These are phyloP conservation scores for Lachnellula suecica DNA, from an alignment of 2,329 filamentous ascomycete species.

Conservation along the genomic window DNA sequence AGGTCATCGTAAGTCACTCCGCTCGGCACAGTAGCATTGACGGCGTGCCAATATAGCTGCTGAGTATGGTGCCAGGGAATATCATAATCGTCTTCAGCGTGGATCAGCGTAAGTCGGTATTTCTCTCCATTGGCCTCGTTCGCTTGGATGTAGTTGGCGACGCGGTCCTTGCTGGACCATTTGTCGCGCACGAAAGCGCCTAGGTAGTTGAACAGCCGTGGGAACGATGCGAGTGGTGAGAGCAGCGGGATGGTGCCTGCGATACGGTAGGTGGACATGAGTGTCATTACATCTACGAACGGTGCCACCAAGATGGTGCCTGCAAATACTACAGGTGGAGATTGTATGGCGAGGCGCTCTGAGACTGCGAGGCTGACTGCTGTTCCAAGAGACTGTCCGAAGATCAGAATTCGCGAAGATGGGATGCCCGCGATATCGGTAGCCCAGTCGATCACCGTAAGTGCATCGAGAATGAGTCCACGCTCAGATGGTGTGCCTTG, in stretches of 20 bases:
- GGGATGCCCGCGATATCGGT: slow-evolving; percentile 63
- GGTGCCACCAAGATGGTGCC: slow-evolving; percentile 56
- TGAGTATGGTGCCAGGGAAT: slow-evolving; percentile 73
- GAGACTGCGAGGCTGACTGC: slow-evolving; percentile 74
- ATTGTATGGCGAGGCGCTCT: slow-evolving; percentile 43
- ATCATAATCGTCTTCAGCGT: slow-evolving; percentile 77
- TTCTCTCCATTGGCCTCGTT: slow-evolving; percentile 33
- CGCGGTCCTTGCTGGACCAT: slow-evolving; percentile 47
- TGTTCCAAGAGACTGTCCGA: slow-evolving; percentile 85
- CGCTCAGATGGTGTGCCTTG: slow-evolving; percentile 74
- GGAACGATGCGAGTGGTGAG: slow-evolving; percentile 67
- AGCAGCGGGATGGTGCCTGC: slow-evolving; percentile 70
- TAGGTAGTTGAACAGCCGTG: slow-evolving; percentile 44
- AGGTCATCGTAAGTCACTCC: slow-evolving; percentile 45
- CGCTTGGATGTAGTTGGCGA: slow-evolving; percentile 43
- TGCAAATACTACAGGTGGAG: slow-evolving; percentile 46
- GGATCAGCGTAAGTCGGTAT: slow-evolving; percentile 66
- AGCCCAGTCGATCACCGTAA: slow-evolving; percentile 70
- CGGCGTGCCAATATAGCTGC: slow-evolving; percentile 59
- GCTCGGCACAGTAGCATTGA: slow-evolving; percentile 43
- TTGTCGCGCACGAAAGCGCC: slow-evolving; percentile 47
- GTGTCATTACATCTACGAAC: slow-evolving; percentile 52
- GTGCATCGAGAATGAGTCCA: slow-evolving; percentile 78
- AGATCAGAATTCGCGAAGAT: slow-evolving; percentile 71
- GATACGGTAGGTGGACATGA: slow-evolving; percentile 57